These are phyloP conservation scores for Sungouiella blattae DNA, from an alignment of 805 yeast species.

Conservation along the genomic window DNA sequence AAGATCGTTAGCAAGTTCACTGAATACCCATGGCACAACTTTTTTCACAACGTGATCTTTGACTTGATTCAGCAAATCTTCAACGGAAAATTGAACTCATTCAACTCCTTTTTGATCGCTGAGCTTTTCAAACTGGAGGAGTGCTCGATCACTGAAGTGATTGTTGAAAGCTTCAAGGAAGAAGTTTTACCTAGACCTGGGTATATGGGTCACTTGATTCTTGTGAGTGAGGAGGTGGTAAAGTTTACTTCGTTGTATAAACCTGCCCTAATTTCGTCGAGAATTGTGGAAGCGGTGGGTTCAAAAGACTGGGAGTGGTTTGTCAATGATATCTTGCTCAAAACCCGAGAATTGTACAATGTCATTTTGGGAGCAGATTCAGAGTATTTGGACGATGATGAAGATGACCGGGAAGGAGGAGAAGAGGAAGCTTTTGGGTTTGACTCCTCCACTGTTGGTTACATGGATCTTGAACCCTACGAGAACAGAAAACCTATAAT, in stretches of 20 bases:
- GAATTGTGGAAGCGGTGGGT: conserved; percentile 58
- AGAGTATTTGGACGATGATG: conserved; percentile 10
- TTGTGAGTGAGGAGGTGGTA: conserved; percentile 93
- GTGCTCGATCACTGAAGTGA: conserved; percentile 19
- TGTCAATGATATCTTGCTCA: conserved; percentile 45
- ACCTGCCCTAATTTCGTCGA: conserved; percentile 56
- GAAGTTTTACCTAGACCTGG: conserved; percentile 68
- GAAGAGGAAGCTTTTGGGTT: conserved; percentile 19
- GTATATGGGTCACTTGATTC: conserved; percentile 93
- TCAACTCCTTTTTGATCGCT: conserved; percentile 53
- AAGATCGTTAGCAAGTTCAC: conserved; percentile 74
- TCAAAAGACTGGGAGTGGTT: conserved; percentile 45
- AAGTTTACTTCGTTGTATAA: conserved; percentile 69
- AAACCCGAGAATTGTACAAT: conserved; percentile 54
- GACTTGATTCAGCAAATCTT: conserved; percentile 93
- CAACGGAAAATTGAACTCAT: conserved; percentile 88
- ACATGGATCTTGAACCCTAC: conserved; percentile 34
- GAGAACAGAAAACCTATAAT: conserved; percentile 28
- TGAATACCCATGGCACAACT: conserved; percentile 93
- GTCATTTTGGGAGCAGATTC: conserved; percentile 50
- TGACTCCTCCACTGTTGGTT: conserved; percentile 36
- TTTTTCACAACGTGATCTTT: conserved; percentile 94
- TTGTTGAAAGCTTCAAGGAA: conserved; percentile 52
- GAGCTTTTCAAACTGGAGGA: conserved; percentile 21
- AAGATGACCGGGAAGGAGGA: conserved; percentile 1